Percentiles rank a stretch among this genome's conserved stretches.
Conservation (phyloP, 805 yeast species). For the Candida railenensis region DNA sequence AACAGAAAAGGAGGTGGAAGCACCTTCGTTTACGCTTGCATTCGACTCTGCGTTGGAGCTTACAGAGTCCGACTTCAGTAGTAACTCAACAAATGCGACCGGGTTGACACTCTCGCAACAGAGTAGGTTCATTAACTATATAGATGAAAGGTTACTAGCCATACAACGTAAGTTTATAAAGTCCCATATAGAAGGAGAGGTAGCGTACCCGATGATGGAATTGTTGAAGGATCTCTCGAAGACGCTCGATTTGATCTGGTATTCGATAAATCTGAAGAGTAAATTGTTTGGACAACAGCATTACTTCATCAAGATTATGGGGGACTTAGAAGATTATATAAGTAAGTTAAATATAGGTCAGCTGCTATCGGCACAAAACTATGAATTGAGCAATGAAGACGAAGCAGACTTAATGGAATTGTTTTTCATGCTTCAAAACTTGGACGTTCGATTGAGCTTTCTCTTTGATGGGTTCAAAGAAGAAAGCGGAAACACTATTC, state of each 20-base stretch:
- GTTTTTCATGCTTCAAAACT: constrained; percentile 27
- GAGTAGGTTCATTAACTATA: constrained; percentile 32
- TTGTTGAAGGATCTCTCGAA: constrained; percentile 24
- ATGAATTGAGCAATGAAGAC: constrained; percentile 4
- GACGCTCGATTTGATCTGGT: constrained; percentile 32
- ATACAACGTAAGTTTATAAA: constrained; percentile 36
- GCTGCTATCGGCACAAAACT: neutral
- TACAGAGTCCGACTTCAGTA: constrained; percentile 13
- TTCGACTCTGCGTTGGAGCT: constrained; percentile 28
- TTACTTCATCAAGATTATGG: constrained; percentile 33
- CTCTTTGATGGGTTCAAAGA: constrained; percentile 31
- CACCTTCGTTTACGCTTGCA: constrained; percentile 19
- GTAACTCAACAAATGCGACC: neutral
- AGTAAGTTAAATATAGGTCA: neutral
- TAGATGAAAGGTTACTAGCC: constrained; percentile 34
- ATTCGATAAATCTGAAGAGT: constrained; percentile 22
- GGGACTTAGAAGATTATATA: constrained; percentile 41
- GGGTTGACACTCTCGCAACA: constrained; percentile 27
- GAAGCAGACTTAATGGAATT: constrained; percentile 14
- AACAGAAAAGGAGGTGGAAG: constrained; percentile 2
- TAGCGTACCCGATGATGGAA: constrained; percentile 20
- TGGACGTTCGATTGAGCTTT: constrained; percentile 31
- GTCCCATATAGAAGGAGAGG: constrained; percentile 28
- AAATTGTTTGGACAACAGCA: constrained; percentile 34
- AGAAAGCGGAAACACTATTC: neutral